A percentile compares a stretch with the other conserved stretches of the same genome.
These are phyloP conservation scores for Colletotrichum karsti DNA, from an alignment of 2,329 filamentous ascomycete species.

Conservation along the genomic window DNA sequence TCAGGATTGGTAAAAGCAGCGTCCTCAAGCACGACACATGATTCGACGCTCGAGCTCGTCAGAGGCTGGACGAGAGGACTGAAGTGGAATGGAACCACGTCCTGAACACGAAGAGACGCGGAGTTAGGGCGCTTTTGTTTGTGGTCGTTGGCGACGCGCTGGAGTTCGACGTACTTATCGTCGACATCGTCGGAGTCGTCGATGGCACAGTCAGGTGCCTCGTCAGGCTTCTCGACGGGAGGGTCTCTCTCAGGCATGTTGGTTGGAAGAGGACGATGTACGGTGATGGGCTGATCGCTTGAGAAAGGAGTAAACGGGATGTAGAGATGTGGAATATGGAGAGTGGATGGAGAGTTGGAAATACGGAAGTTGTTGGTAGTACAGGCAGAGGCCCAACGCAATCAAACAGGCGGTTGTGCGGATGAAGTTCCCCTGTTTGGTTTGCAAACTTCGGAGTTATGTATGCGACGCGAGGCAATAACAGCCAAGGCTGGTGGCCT, in stretches of 20 bases:
- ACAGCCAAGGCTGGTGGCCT: conserved; percentile 1
- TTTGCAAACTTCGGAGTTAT: not conserved
- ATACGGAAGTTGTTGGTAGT: not conserved
- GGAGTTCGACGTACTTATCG: conserved; percentile 44
- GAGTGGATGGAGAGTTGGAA: not conserved
- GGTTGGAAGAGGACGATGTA: not conserved
- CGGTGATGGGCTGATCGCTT: not conserved
- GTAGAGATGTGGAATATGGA: not conserved
- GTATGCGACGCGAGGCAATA: not conserved
- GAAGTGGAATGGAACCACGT: conserved; percentile 65
- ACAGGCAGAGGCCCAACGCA: not conserved
- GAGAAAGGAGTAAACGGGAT: not conserved
- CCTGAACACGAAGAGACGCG: conserved; percentile 44
- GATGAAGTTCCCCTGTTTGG: not conserved
- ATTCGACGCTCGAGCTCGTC: conserved; percentile 71
- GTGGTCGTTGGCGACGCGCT: conserved; percentile 49
- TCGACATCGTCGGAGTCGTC: conserved; percentile 50
- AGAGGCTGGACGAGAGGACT: conserved; percentile 80
- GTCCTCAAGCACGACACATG: conserved; percentile 63
- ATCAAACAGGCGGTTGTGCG: not conserved
- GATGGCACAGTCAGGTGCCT: conserved; percentile 39
- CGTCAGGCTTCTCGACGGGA: not conserved
- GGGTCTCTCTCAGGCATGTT: conserved; percentile 17
- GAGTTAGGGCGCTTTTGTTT: conserved; percentile 45
- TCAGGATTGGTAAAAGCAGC: conserved; percentile 59